Evolutionary conservation across 805 yeast species (phyloP), one percentile per base, ranked within the genome.

Genomic region (Schwanniomyces polymorphus): DNA sequence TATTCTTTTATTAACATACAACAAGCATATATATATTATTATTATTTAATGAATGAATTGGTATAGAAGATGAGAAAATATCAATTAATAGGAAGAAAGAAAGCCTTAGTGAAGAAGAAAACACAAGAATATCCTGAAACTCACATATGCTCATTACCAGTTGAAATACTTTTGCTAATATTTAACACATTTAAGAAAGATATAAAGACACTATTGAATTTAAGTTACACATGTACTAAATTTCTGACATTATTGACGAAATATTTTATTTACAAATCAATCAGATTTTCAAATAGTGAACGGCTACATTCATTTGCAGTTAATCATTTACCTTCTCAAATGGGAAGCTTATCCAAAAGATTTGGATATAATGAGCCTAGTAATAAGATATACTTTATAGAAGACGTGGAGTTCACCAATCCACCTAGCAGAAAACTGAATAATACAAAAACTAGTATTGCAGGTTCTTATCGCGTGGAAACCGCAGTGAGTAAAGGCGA

Each of bases 1-100:
- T 21, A 21, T 5, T 21, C 3, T 21, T 21, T 21, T 21, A 21
- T 21, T 21, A 21, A 21, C n/a, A n/a, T n/a, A n/a, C 23, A 5
- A 21, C 23, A 21, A 4, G 5, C 3, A 28, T 12, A 5, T 12
- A 12, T 12, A 11, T 28, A 12, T 6, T 12, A 28, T 12, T 28
- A 12, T 12, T 28, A 3, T 3, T 28, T 11, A 12, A 11, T 28
- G 33, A 3, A 28, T 28, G 12, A 4, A 28, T 28, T 12, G 14
- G 4, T 31, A 31, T 31, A 26, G 8, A 37, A n/a, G 23, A 72
- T 72, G 77, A 65, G 58, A 47, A 64, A 67, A 43, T 67, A 74
- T 49, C 80, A 75, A 57, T 56, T 75, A 5, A 73, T 75, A 39
- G 79, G 79, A 17, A 47, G 72, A 18, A 65, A 61, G 53, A 62